Conservation (phyloP, 2,329 filamentous ascomycete species). For the Cadophora malorum region DNA sequence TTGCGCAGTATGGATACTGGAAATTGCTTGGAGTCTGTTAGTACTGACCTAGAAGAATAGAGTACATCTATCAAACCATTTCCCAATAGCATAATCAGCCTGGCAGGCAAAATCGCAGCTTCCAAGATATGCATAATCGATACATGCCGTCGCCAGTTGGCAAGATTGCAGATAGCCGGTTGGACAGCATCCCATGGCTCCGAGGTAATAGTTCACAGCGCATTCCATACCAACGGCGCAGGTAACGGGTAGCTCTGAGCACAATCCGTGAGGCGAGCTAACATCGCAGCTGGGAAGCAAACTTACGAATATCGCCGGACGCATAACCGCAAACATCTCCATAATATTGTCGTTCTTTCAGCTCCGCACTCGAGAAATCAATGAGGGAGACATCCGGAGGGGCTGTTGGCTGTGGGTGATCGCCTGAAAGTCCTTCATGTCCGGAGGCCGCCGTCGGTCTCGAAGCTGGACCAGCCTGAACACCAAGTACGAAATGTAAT, state of each 20-base stretch:
- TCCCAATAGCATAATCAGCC: not conserved
- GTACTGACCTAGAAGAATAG: not conserved
- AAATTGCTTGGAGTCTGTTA: not conserved
- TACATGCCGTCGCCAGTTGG: conserved; percentile 48
- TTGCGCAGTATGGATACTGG: conserved; percentile 7
- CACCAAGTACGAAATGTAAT: not conserved
- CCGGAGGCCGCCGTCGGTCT: not conserved
- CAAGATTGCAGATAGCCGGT: conserved; percentile 44
- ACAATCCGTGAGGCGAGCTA: not conserved
- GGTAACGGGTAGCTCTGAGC: not conserved
- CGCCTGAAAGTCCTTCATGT: not conserved
- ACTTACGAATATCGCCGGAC: not conserved
- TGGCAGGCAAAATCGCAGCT: not conserved
- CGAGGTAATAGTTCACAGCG: not conserved
- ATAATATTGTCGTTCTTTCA: not conserved
- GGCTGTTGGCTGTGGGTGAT: not conserved
- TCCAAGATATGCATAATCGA: conserved; percentile 36
- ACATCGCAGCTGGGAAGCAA: not conserved
- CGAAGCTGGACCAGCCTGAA: not conserved
- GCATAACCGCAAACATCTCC: conserved; percentile 1
- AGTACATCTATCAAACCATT: not conserved
- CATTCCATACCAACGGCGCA: not conserved
- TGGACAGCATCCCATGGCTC: conserved; percentile 2
- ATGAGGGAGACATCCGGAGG: not conserved
- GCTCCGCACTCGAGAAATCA: not conserved